phyloP scores from a whole-genome alignment of 1,139 yeast genomes.

The Chernovozyma aurita region DNA sequence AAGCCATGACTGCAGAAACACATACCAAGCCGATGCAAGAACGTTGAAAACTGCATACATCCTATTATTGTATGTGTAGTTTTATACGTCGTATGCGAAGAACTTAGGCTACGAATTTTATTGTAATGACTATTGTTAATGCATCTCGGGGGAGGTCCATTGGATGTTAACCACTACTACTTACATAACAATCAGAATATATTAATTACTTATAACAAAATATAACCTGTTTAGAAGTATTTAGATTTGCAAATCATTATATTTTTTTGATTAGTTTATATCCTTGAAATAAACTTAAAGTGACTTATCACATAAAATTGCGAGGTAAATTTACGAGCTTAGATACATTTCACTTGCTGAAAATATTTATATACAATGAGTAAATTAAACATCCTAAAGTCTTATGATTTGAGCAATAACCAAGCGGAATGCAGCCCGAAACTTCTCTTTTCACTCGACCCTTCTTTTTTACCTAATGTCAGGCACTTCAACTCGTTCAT shows the following conservation, averaged over 20 bases:
- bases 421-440: neutral
- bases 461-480: neutral
- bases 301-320: neutral
- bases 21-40: slow-evolving; percentile 3
- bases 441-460: neutral
- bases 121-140: too few relatives aligned
- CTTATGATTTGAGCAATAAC: neutral
- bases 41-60: slow-evolving; percentile 5
- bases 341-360: too few relatives aligned
- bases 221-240: neutral
- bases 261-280: too few relatives aligned
- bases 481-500: neutral
- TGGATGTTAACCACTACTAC: neutral
- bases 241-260: neutral
- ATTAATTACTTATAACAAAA: too few relatives aligned
- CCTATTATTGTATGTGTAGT: too few relatives aligned
- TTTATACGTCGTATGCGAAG: too few relatives aligned
- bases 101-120: too few relatives aligned
- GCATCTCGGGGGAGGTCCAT: neutral
- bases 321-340: too few relatives aligned
- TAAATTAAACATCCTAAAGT: neutral
- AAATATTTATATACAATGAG: too few relatives aligned
- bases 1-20: slow-evolving; percentile 4
- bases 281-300: neutral
- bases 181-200: neutral